A percentile compares a stretch with the other conserved stretches of the same genome.
phyloP scores from a whole-genome alignment of 345 rosid species.

The Brassica carinata region DNA sequence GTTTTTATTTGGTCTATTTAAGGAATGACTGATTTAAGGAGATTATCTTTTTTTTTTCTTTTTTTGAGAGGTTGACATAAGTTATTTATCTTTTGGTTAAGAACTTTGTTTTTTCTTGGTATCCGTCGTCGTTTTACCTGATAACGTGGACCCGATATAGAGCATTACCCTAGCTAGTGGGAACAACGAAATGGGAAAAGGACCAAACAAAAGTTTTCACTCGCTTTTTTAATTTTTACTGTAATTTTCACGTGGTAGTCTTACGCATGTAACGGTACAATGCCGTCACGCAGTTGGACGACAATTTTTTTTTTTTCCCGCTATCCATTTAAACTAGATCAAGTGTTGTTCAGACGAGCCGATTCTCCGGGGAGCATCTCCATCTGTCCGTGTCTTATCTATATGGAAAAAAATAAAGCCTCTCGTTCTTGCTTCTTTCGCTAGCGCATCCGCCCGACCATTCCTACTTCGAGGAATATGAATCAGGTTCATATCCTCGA shows the following conservation, averaged over 20 bases:
- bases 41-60: conserved; percentile 11
- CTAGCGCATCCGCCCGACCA: too few species aligned
- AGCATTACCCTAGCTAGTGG: conserved; percentile 28
- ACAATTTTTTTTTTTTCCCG: too few species aligned
- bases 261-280: not conserved
- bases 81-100: conserved; percentile 1
- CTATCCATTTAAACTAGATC: too few species aligned
- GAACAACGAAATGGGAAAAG: conserved; percentile 7
- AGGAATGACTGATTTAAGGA: conserved; percentile 14
- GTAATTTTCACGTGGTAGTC: conserved; percentile 20
- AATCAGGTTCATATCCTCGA: too few species aligned
- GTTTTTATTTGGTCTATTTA: not conserved
- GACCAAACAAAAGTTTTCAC: conserved; percentile 13
- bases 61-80: not conserved
- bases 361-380: too few species aligned
- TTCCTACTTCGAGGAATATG: too few species aligned
- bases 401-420: too few species aligned
- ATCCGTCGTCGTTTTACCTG: conserved; percentile 12
- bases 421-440: too few species aligned
- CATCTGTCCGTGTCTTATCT: too few species aligned
- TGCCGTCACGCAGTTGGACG: not conserved
- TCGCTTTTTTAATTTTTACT: not conserved
- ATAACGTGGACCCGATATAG: conserved; percentile 19
- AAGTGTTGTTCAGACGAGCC: too few species aligned
- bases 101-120: not conserved